These are phyloP conservation scores for Pythium volutum DNA, from an alignment of 352 stramenopile species.

Conservation along the genomic window DNA sequence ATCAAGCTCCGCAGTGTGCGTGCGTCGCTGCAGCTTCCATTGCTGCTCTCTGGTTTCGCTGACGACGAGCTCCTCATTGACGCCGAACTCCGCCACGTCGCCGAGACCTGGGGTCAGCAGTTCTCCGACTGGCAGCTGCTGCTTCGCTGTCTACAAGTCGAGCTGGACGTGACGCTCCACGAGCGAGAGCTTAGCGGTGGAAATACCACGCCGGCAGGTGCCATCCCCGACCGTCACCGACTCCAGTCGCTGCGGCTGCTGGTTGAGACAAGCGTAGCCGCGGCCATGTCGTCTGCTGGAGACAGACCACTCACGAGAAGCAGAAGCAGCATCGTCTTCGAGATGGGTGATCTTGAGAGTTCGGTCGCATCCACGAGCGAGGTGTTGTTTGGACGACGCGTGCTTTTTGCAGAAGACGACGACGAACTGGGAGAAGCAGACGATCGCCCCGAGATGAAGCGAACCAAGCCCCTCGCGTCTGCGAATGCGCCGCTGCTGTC, in stretches of 20 bases:
- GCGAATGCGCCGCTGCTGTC: constrained; percentile 37
- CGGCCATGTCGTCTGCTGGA: constrained; percentile 21
- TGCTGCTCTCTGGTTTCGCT: constrained; percentile 40
- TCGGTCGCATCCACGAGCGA: constrained; percentile 46
- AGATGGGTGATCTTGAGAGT: constrained; percentile 39
- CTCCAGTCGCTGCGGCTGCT: constrained; percentile 61
- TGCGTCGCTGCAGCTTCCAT: constrained; percentile 43
- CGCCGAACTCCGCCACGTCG: constrained; percentile 48
- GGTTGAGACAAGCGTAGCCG: constrained; percentile 37
- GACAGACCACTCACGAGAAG: background rate
- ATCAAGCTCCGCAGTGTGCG: constrained; percentile 48
- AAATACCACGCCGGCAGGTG: background rate
- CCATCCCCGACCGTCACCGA: constrained; percentile 37
- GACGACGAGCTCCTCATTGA: constrained; percentile 48
- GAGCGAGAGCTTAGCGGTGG: constrained; percentile 39
- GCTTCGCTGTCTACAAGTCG: constrained; percentile 53
- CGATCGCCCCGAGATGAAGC: constrained; percentile 1
- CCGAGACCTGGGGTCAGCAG: constrained; percentile 37
- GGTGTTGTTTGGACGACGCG: constrained; percentile 67
- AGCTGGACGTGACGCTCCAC: constrained; percentile 45
- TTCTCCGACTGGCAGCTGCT: constrained; percentile 56
- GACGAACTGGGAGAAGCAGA: constrained; percentile 10
- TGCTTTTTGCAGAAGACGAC: constrained; percentile 70
- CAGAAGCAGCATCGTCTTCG: background rate
- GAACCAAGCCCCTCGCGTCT: background rate